Percentiles rank a stretch among this genome's conserved stretches.
phyloP scores from a whole-genome alignment of 495 filamentous ascomycete species.

The Neurospora sp. region DNA sequence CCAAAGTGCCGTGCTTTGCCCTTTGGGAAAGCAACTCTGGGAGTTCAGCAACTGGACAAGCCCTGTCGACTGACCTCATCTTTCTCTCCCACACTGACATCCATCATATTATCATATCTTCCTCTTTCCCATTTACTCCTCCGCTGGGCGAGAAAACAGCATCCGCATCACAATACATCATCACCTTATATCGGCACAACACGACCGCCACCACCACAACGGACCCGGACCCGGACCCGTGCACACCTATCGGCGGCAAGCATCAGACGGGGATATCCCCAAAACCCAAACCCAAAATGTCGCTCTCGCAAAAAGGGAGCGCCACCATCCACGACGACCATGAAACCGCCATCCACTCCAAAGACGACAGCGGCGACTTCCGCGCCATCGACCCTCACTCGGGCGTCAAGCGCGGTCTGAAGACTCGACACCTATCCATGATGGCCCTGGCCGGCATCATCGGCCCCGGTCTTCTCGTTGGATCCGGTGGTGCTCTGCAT shows the following conservation, averaged over 20 bases:
- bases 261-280: neutral
- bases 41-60: neutral
- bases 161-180: neutral
- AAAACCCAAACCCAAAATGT: neutral
- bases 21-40: neutral
- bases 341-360: neutral
- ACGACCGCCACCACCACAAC: neutral
- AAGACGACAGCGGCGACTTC: constrained; percentile 25
- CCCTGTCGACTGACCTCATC: neutral
- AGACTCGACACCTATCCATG: constrained; percentile 63
- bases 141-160: neutral
- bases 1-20: neutral
- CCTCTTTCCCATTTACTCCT: neutral
- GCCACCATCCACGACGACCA: neutral
- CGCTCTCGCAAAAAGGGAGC: neutral
- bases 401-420: constrained; percentile 47
- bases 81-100: neutral
- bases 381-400: constrained; percentile 34
- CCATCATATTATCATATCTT: neutral
- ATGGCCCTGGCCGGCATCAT: constrained; percentile 56
- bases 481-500: constrained; percentile 50
- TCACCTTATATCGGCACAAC: neutral
- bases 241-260: too few relatives aligned
- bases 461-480: constrained; percentile 44
- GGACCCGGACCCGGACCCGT: neutral